Evolutionary conservation across 1,284 basidiomycete genomes (phyloP), one percentile per base, ranked within the genome.

Genomic region (Fomitopsis betulina): DNA sequence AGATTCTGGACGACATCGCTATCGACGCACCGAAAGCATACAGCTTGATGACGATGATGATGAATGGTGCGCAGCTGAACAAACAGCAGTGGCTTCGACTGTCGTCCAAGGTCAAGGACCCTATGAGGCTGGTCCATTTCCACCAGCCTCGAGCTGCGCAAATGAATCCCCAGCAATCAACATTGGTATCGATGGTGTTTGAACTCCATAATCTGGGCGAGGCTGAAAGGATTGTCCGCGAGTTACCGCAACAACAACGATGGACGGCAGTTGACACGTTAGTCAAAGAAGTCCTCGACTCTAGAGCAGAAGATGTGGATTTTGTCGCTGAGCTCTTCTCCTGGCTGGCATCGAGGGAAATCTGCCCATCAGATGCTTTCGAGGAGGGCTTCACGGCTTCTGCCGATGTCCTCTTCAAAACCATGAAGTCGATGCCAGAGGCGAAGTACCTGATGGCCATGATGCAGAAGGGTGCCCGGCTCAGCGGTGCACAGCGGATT

Each of bases 201-300:
- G 13, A 68, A 79, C 13, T 76, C 78, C 6, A 82, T 86, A 72
- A 84, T 83, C 1, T 89, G 27, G 5, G 27, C 92, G 66, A 89
- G 87, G 6, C 93, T 93, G 0, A 82, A 84, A 60, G 89, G 87
- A 61, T 85, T 94, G 37, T 93, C 93, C 68, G 77, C 79, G 7
- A 60, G 57, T 37, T 88, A 88, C 77, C 58, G 65, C 59, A 55
- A 51, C 53, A 89, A 67, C 54, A 75, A 79, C 27, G 77, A 80
- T 9, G 86, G 94, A 9, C 85, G 90, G 61, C 82, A 89, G 5
- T 75, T 94, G 13, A 88, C 92, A 6, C 84, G 94, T 32, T 86
- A 80, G 65, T 95, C 93, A 45, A 96, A 96, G 75, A 95, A 94
- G 90, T 96, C 95, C 78, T 86, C 85, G 17, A 82, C 91, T 78